Conservation (phyloP, 441 rosid species). For the Croton laevigatus region DNA sequence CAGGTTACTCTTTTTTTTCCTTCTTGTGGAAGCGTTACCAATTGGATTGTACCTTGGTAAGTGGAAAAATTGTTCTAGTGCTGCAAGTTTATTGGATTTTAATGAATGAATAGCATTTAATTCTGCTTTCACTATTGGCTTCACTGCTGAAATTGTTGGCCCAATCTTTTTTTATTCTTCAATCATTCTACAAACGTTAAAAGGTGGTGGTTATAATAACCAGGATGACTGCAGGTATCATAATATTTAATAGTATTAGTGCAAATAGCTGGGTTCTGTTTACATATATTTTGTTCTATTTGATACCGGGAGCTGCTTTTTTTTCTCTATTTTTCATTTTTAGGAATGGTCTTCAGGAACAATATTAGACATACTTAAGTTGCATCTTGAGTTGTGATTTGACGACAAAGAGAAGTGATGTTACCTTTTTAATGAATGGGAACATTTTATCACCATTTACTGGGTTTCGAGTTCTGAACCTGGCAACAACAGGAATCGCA, state of each 20-base stretch:
- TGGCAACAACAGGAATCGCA: no score
- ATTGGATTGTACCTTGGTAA: constrained; percentile 35
- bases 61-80: constrained; percentile 35
- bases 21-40: constrained; percentile 29
- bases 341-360: background rate
- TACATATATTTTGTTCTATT: background rate
- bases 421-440: background rate
- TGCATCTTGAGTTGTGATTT: background rate
- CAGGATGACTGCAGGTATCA: background rate
- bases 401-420: background rate
- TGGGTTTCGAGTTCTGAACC: background rate
- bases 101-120: constrained; percentile 32
- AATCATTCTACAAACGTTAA: background rate
- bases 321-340: background rate
- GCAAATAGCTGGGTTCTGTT: background rate
- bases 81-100: constrained; percentile 34
- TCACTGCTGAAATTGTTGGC: constrained; percentile 4
- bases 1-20: constrained; percentile 21
- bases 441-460: background rate
- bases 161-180: background rate
- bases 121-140: constrained; percentile 12
- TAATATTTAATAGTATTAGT: background rate
- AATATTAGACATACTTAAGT: background rate
- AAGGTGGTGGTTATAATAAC: background rate
- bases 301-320: background rate